These are phyloP conservation scores for Coemansia sp. DNA, from an alignment of 192 early-diverging fungal species.

Conservation along the genomic window DNA sequence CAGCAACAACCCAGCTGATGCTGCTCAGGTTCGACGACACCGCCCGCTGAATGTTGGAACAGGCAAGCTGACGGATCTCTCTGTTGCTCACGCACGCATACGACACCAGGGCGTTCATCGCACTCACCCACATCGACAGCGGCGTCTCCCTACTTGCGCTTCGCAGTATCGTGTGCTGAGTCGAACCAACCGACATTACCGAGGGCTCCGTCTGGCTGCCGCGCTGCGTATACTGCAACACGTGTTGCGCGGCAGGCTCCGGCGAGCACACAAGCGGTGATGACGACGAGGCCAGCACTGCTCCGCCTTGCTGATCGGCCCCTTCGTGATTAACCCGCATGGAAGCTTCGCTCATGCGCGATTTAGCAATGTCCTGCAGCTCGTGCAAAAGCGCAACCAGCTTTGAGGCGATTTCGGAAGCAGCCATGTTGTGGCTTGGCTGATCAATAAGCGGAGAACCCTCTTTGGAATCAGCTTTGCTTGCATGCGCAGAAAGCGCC, in stretches of 20 bases:
- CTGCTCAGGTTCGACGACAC: conserved; percentile 58
- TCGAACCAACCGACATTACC: conserved; percentile 32
- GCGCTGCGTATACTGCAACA: conserved; percentile 7
- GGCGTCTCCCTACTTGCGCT: conserved; percentile 30
- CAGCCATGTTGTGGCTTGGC: conserved; percentile 27
- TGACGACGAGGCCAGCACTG: background rate
- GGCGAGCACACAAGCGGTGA: conserved; percentile 19
- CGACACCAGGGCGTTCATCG: conserved; percentile 27
- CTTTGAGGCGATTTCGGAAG: conserved; percentile 24
- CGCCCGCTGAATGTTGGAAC: conserved; percentile 78
- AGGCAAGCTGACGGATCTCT: conserved; percentile 79
- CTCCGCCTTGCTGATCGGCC: background rate
- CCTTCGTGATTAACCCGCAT: background rate
- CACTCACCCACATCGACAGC: conserved; percentile 46
- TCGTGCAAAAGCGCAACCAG: conserved; percentile 35
- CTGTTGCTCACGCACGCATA: conserved; percentile 53
- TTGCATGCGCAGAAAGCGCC: conserved; percentile 11
- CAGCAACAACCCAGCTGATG: conserved; percentile 58
- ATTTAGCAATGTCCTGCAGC: conserved; percentile 42
- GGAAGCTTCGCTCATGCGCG: background rate
- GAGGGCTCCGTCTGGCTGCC: conserved; percentile 33
- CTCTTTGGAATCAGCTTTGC: background rate
- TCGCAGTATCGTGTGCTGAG: conserved; percentile 33
- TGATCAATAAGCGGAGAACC: background rate
- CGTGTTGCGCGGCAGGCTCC: conserved; percentile 4